Evolutionary conservation across 1,139 yeast species (phyloP).

Genomic region (Pichia sp.): DNA sequence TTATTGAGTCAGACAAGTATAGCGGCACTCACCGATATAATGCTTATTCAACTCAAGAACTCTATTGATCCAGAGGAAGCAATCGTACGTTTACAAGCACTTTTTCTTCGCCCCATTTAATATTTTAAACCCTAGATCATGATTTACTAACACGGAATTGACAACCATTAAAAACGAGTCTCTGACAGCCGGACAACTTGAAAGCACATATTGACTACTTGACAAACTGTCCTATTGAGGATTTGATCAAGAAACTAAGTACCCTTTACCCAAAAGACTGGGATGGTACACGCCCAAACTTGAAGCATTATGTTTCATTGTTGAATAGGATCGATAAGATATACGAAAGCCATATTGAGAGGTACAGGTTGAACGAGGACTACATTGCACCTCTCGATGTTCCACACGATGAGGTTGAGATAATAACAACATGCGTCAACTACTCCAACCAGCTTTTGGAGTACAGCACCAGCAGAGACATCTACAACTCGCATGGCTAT

Average conservation of each 20-base stretch:
- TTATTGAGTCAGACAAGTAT: background rate
- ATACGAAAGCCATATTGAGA: slow-evolving; percentile 48
- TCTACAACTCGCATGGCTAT: slow-evolving; percentile 65
- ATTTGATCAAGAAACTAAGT: slow-evolving; percentile 27
- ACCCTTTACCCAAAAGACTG: slow-evolving; percentile 32
- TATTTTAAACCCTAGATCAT: background rate
- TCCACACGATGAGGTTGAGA: slow-evolving; percentile 40
- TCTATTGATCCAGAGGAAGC: slow-evolving; percentile 12
- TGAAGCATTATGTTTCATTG: slow-evolving; percentile 73
- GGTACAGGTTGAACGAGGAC: slow-evolving; percentile 52
- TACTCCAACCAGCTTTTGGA: slow-evolving; percentile 65
- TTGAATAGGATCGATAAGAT: slow-evolving; percentile 72
- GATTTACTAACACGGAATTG: background rate
- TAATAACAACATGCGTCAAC: slow-evolving; percentile 52
- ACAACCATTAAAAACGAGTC: background rate
- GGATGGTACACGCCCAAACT: slow-evolving; percentile 42
- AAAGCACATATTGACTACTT: slow-evolving; percentile 19
- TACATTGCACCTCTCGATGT: slow-evolving; percentile 45
- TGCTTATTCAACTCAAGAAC: slow-evolving; percentile 11
- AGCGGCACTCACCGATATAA: slow-evolving; percentile 2
- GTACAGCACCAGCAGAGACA: slow-evolving; percentile 62
- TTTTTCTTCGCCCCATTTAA: background rate
- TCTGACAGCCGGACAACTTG: slow-evolving; percentile 19
- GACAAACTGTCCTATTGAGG: slow-evolving; percentile 28
- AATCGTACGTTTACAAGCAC: slow-evolving; percentile 15